Percentiles rank a stretch among this genome's conserved stretches.
phyloP scores from a whole-genome alignment of 2,329 filamentous ascomycete species.

The Penicillium occitanis region DNA sequence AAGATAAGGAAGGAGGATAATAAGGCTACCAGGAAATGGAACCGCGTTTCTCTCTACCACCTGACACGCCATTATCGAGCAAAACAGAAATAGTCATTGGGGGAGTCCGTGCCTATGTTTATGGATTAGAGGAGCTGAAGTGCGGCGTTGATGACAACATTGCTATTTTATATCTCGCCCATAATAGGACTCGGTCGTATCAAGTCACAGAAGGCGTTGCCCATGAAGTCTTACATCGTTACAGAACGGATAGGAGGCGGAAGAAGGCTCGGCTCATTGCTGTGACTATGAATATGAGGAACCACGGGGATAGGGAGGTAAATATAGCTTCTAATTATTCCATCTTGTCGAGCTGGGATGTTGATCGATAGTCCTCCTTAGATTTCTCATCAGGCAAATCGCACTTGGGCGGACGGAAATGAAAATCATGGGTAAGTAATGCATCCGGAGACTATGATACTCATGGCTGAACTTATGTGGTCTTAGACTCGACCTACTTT shows the following conservation, averaged over 20 bases:
- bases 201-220: background rate
- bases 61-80: background rate
- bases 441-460: background rate
- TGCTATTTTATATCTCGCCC: background rate
- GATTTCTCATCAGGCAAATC: background rate
- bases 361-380: background rate
- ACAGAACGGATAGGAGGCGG: background rate
- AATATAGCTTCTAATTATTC: background rate
- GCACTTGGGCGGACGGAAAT: background rate
- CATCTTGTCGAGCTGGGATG: background rate
- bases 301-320: conserved; percentile 18
- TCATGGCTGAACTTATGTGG: no score
- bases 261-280: conserved; percentile 7
- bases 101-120: background rate
- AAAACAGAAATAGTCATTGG: background rate
- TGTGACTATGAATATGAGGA: conserved; percentile 19
- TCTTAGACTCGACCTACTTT: background rate
- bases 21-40: background rate
- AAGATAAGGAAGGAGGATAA: background rate
- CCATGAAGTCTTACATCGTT: background rate
- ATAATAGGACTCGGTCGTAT: background rate
- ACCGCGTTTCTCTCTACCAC: background rate
- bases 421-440: background rate
- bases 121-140: background rate
- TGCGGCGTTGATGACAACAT: background rate